A percentile compares a stretch with the other conserved stretches of the same genome.
These are phyloP conservation scores for Achlya hypogyna DNA, from an alignment of 352 stramenopile species.

Conservation along the genomic window DNA sequence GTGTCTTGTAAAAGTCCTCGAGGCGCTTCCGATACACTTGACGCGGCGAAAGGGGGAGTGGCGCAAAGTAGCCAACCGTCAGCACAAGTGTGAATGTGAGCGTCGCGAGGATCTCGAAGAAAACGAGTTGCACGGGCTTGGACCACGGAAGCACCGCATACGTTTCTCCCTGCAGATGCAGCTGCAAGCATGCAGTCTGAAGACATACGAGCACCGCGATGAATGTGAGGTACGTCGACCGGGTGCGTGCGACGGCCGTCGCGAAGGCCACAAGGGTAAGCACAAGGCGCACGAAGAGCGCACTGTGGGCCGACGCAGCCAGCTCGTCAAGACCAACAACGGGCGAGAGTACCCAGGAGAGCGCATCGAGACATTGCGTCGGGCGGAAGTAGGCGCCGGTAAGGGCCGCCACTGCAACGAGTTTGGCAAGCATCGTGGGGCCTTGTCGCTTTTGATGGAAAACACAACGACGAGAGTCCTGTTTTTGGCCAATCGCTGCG, in stretches of 20 bases:
- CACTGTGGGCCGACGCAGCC: not conserved
- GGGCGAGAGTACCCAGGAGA: not conserved
- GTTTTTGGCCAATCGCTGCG: not conserved
- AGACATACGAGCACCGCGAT: conserved; percentile 32
- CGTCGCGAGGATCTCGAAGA: conserved; percentile 37
- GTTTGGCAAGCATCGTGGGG: not conserved
- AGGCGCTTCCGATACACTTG: conserved; percentile 36
- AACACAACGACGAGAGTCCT: not conserved
- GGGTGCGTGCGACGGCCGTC: conserved; percentile 29
- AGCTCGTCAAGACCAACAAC: not conserved
- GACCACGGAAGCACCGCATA: conserved; percentile 33
- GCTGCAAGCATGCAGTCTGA: conserved; percentile 42
- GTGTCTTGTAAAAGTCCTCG: conserved; percentile 56
- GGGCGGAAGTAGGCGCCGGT: conserved; percentile 8
- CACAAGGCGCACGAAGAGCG: conserved; percentile 43
- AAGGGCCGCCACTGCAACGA: not conserved
- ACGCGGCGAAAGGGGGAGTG: not conserved
- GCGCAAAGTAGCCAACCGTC: conserved; percentile 19
- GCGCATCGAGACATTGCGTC: not conserved
- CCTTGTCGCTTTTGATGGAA: not conserved
- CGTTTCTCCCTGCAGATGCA: conserved; percentile 35
- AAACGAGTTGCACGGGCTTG: conserved; percentile 23
- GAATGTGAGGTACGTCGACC: conserved; percentile 35
- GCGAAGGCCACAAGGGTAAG: conserved; percentile 49
- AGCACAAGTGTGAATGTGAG: conserved; percentile 40